A percentile compares a stretch with the other conserved stretches of the same genome.
Conservation (phyloP, 2,329 filamentous ascomycete genomes). For the Dactylellina leptospora region DNA sequence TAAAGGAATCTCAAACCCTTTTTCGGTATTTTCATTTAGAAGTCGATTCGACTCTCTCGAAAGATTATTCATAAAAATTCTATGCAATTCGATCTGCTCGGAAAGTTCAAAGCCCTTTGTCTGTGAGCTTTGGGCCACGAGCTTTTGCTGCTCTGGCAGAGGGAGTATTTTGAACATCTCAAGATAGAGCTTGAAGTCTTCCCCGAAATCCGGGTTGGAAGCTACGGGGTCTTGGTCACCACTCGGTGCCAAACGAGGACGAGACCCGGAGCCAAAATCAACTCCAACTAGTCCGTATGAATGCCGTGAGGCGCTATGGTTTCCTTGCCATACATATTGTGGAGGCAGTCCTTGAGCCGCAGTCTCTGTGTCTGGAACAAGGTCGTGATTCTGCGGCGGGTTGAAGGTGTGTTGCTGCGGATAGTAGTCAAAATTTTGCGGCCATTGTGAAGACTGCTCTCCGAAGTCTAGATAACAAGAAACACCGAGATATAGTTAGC, state of each 20-base stretch:
- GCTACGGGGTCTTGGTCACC: slow-evolving; percentile 1
- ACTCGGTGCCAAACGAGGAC: not conserved
- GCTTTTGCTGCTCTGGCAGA: slow-evolving; percentile 13
- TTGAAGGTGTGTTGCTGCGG: slow-evolving; percentile 8
- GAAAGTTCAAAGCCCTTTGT: slow-evolving; percentile 3
- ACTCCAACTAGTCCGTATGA: not conserved
- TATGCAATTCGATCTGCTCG: slow-evolving; percentile 10
- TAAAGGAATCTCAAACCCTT: not conserved
- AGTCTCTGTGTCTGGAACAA: not conserved
- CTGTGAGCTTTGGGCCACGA: not conserved
- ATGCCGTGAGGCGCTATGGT: not conserved
- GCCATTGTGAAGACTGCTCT: not conserved
- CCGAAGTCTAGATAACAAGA: too few relatives aligned
- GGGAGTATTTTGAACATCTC: slow-evolving; percentile 17
- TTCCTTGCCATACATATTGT: slow-evolving; percentile 2
- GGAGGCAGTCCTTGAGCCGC: not conserved
- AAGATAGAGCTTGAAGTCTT: not conserved
- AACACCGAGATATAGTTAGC: not conserved
- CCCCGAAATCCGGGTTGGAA: slow-evolving; percentile 4
- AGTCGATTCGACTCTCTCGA: slow-evolving; percentile 4
- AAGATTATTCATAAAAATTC: slow-evolving; percentile 19
- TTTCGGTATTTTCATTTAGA: not conserved
- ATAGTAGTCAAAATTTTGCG: slow-evolving; percentile 3
- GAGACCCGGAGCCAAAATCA: not conserved
- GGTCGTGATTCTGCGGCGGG: slow-evolving; percentile 13